A percentile compares a stretch with the other conserved stretches of the same genome.
Conservation (phyloP, 257 asterid genomes). For the Solanum okadae region DNA sequence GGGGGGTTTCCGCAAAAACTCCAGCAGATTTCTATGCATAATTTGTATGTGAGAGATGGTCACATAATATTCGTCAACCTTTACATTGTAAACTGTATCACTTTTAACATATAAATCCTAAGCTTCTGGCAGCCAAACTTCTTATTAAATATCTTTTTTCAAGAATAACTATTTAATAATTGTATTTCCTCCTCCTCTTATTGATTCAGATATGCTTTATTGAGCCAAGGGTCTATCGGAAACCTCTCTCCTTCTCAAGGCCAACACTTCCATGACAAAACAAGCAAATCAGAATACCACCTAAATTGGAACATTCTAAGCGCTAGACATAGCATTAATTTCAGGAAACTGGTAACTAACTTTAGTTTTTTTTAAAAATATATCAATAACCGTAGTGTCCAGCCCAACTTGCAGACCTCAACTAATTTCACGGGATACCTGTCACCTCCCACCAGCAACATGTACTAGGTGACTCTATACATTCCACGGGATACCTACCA, state of each 20-base stretch:
- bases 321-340: not conserved
- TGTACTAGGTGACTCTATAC: not conserved
- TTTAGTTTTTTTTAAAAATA: too few relatives aligned
- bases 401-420: not conserved
- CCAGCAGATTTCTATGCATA: not conserved
- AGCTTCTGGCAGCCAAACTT: not conserved
- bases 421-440: not conserved
- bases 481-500: not conserved
- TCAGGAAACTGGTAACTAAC: not conserved
- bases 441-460: not conserved
- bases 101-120: not conserved
- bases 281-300: not conserved
- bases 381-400: not conserved
- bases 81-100: not conserved
- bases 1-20: not conserved
- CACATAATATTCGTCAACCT: not conserved
- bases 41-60: not conserved
- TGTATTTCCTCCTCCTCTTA: not conserved
- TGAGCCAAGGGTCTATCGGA: not conserved
- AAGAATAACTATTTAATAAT: not conserved
- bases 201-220: not conserved
- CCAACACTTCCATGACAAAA: not conserved
- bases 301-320: not conserved
- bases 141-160: not conserved
- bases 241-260: not conserved